These are phyloP conservation scores for grape (Vitis vinifera) DNA, from an alignment of 164 flowering plant species.

Conservation along the genomic window DNA sequence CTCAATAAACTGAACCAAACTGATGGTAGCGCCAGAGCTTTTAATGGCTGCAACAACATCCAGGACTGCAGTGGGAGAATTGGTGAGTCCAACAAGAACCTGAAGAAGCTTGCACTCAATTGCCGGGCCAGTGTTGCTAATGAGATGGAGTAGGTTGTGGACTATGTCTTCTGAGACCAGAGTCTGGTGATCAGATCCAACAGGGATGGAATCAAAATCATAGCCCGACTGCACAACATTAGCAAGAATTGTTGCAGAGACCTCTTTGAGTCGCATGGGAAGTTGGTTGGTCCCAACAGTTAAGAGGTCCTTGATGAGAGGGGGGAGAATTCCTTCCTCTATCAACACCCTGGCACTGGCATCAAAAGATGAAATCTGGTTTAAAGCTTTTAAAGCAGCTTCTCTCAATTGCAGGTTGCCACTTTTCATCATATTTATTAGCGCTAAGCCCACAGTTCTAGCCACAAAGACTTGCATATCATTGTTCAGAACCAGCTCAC, in stretches of 20 bases:
- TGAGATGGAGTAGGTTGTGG: conserved; percentile 83
- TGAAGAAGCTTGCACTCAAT: conserved; percentile 94
- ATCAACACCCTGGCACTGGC: conserved; percentile 71
- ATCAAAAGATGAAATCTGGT: conserved; percentile 86
- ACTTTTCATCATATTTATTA: conserved; percentile 70
- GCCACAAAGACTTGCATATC: conserved; percentile 87
- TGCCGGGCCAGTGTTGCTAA: conserved; percentile 96
- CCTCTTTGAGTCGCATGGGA: conserved; percentile 84
- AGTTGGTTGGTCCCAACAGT: conserved; percentile 74
- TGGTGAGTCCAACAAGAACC: conserved; percentile 93
- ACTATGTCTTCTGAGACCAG: conserved; percentile 84
- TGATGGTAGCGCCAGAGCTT: conserved; percentile 87
- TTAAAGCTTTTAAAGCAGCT: conserved; percentile 82
- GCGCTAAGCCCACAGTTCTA: conserved; percentile 64
- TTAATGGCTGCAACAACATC: conserved; percentile 80
- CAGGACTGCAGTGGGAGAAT: conserved; percentile 48
- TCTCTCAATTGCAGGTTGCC: conserved; percentile 69
- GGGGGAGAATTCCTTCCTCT: conserved; percentile 85
- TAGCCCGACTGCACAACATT: conserved; percentile 73
- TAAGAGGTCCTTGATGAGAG: conserved; percentile 84
- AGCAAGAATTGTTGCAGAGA: conserved; percentile 92
- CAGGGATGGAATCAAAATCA: conserved; percentile 62
- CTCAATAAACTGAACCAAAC: conserved; percentile 95
- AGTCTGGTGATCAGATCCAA: conserved; percentile 76
- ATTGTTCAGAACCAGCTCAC: conserved; percentile 76